Base-by-base conservation (phyloP, 2,329 filamentous ascomycete species). In the Talaromyces amestolkiae region DNA sequence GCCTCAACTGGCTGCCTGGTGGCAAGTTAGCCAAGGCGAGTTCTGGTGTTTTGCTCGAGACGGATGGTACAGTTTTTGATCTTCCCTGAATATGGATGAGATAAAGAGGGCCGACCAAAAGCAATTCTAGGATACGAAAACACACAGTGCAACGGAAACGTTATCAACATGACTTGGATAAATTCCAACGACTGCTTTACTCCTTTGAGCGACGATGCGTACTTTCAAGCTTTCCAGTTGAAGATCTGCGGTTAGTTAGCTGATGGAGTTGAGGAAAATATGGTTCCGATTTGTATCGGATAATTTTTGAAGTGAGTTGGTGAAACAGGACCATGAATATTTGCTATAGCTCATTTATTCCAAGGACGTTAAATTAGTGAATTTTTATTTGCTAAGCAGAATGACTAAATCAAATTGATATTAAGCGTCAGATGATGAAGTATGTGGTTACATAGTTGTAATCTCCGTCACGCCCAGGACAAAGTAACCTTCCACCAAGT, bases 171-270 rank as follows among this genome's bases (percentile, higher is more conserved):
- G 27, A 58, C 37, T 22, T 64, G 37, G 22, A 22, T 27, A 7
- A 19, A 64, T 31, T 9, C 33, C 3, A 47, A 15, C 56, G 17
- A 27, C 41, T 64, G 53, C 61, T 56, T 64, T 17, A 49, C 35
- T 58, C 47, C 51, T 58, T 35, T 27, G 8, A 35, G 31, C 17
- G 27, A 54, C 19, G 51, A 47, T 22, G 22, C 22, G 24, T 59
- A 59, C 22, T 51, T 58, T 31, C 33, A 37, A 31, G 39, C 53
- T 22, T 64, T 64, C 15, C 19, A 45, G 31, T 19, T 41, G 17
- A 64, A 49, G 27, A 39, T 49, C 41, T 51, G 62, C 15, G 10
- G 35, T 7, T 58, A 49, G 17, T 47, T 49, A 11, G n/a, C 1
- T 11, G 3, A 35, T 10, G 51, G 7, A 9, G 13, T 9, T n/a